Percentiles rank a stretch among this genome's conserved stretches.
phyloP scores from a whole-genome alignment of 2,329 filamentous ascomycete genomes.

The Chaetomium strumarium region DNA sequence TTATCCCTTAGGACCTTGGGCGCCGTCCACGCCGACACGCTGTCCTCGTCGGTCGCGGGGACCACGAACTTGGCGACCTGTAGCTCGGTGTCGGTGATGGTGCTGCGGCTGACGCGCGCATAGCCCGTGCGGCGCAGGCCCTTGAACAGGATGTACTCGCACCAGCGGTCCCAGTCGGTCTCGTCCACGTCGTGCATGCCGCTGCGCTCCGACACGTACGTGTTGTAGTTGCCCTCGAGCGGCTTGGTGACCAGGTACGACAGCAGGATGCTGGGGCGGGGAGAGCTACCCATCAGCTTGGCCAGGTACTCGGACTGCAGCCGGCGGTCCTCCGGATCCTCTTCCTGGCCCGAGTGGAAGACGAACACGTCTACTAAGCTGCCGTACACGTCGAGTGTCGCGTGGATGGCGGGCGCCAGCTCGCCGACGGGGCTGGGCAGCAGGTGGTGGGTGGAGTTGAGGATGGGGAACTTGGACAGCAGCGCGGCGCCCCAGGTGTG shows the following conservation, averaged over 20 bases:
- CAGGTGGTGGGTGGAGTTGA: slow-evolving; percentile 94
- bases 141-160: slow-evolving; percentile 97
- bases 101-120: slow-evolving; percentile 78
- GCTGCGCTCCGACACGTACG: slow-evolving; percentile 76
- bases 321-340: slow-evolving; percentile 85
- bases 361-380: slow-evolving; percentile 89
- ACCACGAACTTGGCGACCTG: slow-evolving; percentile 90
- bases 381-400: slow-evolving; percentile 91
- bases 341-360: slow-evolving; percentile 97
- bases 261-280: slow-evolving; percentile 76
- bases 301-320: slow-evolving; percentile 82
- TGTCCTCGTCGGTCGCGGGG: slow-evolving; percentile 59
- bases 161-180: slow-evolving; percentile 95
- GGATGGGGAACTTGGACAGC: slow-evolving; percentile 93
- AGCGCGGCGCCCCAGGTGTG: slow-evolving; percentile 95
- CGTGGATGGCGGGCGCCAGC: slow-evolving; percentile 90
- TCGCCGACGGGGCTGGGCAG: slow-evolving; percentile 91
- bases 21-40: slow-evolving; percentile 36
- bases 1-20: slow-evolving; percentile 50
- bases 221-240: slow-evolving; percentile 91
- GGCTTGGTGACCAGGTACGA: slow-evolving; percentile 92
- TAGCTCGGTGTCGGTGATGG: slow-evolving; percentile 94
- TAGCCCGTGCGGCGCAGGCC: slow-evolving; percentile 79
- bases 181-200: slow-evolving; percentile 95
- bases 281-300: slow-evolving; percentile 76